Conservation (phyloP, 1,284 basidiomycete species). For the Cutaneotrichosporon spelunceum region DNA sequence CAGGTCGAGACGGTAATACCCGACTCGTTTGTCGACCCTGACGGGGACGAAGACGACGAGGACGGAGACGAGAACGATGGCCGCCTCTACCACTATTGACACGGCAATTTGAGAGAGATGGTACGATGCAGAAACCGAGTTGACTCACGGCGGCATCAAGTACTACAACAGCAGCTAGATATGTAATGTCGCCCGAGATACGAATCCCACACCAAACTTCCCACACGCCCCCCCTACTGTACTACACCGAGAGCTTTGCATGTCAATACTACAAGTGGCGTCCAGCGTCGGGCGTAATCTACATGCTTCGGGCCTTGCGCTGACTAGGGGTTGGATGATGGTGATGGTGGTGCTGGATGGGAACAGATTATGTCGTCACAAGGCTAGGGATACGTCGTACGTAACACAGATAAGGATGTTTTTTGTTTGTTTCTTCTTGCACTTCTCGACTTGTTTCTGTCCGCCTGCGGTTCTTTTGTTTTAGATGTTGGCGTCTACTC, state of each 20-base stretch:
- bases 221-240: not conserved
- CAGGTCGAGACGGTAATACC: slow-evolving; percentile 17
- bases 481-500: not conserved
- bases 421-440: slow-evolving; percentile 2
- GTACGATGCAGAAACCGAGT: too few species aligned
- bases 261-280: slow-evolving; percentile 8
- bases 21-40: slow-evolving; percentile 11
- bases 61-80: slow-evolving; percentile 6
- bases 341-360: not conserved
- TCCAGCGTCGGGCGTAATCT: slow-evolving; percentile 7
- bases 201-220: not conserved
- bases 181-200: not conserved
- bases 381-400: slow-evolving; percentile 5
- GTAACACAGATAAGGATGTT: not conserved
- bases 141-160: too few species aligned
- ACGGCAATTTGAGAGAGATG: too few species aligned
- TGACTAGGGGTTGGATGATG: not conserved
- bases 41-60: slow-evolving; percentile 7
- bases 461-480: not conserved
- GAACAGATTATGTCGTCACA: not conserved
- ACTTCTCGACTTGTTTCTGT: slow-evolving; percentile 4
- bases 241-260: slow-evolving; percentile 4
- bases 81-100: not conserved
- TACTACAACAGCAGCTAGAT: too few species aligned
- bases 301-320: not conserved